Evolutionary conservation across 2,329 filamentous ascomycete species (phyloP), one percentile per base, ranked within the genome.

Genomic region (Arthrobotrys pseudoclavata): DNA sequence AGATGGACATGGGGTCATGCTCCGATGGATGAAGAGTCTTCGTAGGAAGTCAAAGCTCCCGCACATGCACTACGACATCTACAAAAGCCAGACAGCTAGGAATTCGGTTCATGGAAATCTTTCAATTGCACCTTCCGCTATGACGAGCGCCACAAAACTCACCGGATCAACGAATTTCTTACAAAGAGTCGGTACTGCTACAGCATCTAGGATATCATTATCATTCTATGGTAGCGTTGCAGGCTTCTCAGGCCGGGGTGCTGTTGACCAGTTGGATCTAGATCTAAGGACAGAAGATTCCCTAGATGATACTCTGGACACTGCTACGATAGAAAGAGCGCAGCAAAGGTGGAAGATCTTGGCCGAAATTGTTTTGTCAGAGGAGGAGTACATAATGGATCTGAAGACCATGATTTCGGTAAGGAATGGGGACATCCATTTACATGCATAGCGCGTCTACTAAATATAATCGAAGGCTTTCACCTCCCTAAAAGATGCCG

Each of bases 21-120:
- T 67, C 22, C 75, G 75, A 18, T 78, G 75, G 75, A 72, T 78
- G 75, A 78, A 68, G 37, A 78, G 69, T 42, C 75, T 78, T 63
- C 67, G 75, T 13, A 68, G 67, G 18, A 78, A 78, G 48, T 78
- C 75, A n/a, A 78, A 69, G 55, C 48, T 72, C 22, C 69, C 75
- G 29, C 68, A 72, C 18, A 72, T 78, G 31, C 75, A 76, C 31
- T 78, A 71, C 55, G 75, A 78, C 48, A 60, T 72, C n/a, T 78
- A 78, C 26, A 40, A 55, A 34, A 72, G 50, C 29, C 72, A 76
- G 45, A 52, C 72, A 15, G 66, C 72, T 4, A 69, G 72, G 45
- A 62, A 76, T 22, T 71, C 75, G 3, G 50, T 72, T 37, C 69
- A 78, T 50, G 75, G 75, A 29, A 78, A 78, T 52, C 69, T 72